Evolutionary conservation across 2,329 filamentous ascomycete genomes (phyloP), one percentile per base, ranked within the genome.

Genomic region (Fusarium camptoceras): DNA sequence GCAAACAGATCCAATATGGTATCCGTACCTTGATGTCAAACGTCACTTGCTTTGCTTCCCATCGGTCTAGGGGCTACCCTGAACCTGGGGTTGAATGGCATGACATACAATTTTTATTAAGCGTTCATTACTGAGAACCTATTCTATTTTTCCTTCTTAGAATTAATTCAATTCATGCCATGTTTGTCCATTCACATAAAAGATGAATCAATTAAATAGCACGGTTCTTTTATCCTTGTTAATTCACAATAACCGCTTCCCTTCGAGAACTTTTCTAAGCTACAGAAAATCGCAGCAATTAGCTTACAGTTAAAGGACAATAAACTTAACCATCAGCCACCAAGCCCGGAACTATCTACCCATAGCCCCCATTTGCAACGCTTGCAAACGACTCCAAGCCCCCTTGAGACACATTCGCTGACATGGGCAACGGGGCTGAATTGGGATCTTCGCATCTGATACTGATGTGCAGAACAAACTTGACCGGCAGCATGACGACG

Each of bases 11-110:
- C 22, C n/a, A 18, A 42, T 54, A 25, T 28, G 48, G 42, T 51
- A 73, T 73, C 71, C 71, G 42, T 51, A 73, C 73, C 71, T 72
- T 73, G 73, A 74, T 73, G 70, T 68, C 68, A 74, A 74, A 74
- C 59, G 59, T 71, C 63, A 73, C 70, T 64, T 61, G 24, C 20
- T 22, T 42, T 41, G 18, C 46, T n/a, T 16, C 28, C 24, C 24
- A 15, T 30, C n/a, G 22, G 27, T 31, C 48, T 70, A 42, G 50
- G 50, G 60, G 54, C 48, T 71, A 73, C 69, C 66, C 69, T 71
- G 66, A 72, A 72, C 56, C 47, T 55, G 56, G 53, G 51, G 62
- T 57, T 34, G 25, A 56, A 58, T 44, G 37, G 53, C 48, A 50
- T 25, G 42, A 22, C 22, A 49, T 58, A 15, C 48, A n/a, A 25